Evolutionary conservation across 2,329 filamentous ascomycete genomes (phyloP).

Genomic region (Teratosphaeria destructans): DNA sequence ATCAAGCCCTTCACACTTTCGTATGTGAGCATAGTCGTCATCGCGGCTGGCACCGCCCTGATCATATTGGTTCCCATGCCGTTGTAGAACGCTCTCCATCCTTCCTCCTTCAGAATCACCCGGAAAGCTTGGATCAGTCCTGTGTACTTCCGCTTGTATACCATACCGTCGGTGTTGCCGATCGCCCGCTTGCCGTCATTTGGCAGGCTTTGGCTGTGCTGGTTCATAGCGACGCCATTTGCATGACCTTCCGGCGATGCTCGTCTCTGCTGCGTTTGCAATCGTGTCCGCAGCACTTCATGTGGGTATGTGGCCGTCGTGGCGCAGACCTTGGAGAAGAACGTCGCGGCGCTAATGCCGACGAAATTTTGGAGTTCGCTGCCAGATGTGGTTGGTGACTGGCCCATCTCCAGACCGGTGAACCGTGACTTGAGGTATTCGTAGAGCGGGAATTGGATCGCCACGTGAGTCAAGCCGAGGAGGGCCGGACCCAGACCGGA

Average conservation of each 20-base stretch:
- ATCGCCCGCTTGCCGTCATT: conserved; percentile 26
- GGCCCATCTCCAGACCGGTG: conserved; percentile 80
- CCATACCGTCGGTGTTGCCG: conserved; percentile 45
- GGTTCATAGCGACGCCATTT: conserved; percentile 41
- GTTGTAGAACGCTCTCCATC: conserved; percentile 93
- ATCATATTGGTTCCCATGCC: conserved; percentile 98
- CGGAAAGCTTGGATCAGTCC: conserved; percentile 74
- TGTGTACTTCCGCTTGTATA: conserved; percentile 49
- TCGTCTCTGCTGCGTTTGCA: conserved; percentile 84
- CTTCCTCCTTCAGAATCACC: conserved; percentile 80
- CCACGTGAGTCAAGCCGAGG: conserved; percentile 85
- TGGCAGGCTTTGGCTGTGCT: conserved; percentile 22
- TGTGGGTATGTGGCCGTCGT: conserved; percentile 95
- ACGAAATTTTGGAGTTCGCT: conserved; percentile 52
- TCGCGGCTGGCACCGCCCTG: conserved; percentile 85
- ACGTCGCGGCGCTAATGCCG: conserved; percentile 78
- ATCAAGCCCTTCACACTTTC: conserved; percentile 59
- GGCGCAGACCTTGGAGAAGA: conserved; percentile 87
- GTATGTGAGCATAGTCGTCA: conserved; percentile 95
- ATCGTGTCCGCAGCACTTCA: conserved; percentile 83
- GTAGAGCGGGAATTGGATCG: conserved; percentile 93
- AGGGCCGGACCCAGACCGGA: conserved; percentile 87
- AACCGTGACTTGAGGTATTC: conserved; percentile 87
- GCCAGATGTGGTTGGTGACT: conserved; percentile 48
- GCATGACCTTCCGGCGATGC: conserved; percentile 32